phyloP scores from a whole-genome alignment of 164 flowering plant species.

The Berberis thunbergii region DNA sequence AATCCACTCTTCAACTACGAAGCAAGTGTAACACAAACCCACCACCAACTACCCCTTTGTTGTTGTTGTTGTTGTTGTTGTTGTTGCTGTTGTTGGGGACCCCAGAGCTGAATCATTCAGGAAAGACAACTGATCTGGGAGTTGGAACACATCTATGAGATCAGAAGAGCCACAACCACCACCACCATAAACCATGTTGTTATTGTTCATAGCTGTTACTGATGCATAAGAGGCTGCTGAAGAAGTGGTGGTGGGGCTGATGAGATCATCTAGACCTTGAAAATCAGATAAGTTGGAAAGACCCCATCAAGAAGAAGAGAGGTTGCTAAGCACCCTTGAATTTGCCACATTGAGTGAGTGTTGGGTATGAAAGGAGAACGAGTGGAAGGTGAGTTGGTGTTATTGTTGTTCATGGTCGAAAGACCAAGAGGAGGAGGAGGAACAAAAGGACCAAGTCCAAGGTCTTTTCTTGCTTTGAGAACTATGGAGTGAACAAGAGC shows the following conservation, averaged over 20 bases:
- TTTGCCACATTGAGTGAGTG: conserved; percentile 27
- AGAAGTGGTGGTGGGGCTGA: conserved; percentile 15
- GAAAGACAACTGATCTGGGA: conserved; percentile 52
- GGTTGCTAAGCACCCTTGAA: conserved; percentile 9
- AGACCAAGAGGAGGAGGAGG: conserved; percentile 6
- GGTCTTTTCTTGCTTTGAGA: conserved; percentile 50
- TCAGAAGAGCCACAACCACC: conserved; percentile 14
- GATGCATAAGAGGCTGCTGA: conserved; percentile 31
- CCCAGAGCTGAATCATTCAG: conserved; percentile 23
- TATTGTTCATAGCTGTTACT: conserved; percentile 11
- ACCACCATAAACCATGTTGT: conserved; percentile 3
- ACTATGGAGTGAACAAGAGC: conserved; percentile 59
- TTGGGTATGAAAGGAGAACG: conserved; percentile 33
- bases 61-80: too few species aligned
- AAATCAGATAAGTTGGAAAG: conserved; percentile 23
- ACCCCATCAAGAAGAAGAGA: conserved; percentile 32
- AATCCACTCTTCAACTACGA: too few species aligned
- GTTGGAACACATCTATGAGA: conserved; percentile 34
- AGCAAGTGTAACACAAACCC: too few species aligned
- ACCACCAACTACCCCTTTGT: too few species aligned
- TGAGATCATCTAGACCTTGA: conserved; percentile 27
- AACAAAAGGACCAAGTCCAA: conserved; percentile 21
- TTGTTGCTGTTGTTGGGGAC: background rate
- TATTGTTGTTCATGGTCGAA: conserved; percentile 7
- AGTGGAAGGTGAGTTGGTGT: conserved; percentile 24